Percentiles rank a stretch among this genome's conserved stretches.
Conservation (phyloP, 768 basidiomycete genomes). For the Agaricus blazei region DNA sequence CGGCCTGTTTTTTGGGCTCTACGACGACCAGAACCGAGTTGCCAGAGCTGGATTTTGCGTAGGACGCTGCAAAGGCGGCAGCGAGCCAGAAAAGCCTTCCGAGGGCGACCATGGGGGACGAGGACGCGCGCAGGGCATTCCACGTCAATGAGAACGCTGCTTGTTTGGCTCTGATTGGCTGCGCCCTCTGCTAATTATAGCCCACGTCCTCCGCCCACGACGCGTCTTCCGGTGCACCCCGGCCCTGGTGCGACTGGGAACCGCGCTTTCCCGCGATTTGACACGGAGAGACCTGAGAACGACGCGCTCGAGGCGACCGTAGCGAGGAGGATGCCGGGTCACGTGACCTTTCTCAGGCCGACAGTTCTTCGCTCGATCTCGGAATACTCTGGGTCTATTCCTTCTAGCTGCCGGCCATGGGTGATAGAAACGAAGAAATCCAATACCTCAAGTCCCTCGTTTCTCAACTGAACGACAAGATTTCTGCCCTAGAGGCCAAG, state of each 20-base stretch:
- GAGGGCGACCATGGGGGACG: conserved; percentile 31
- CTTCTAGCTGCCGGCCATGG: conserved; percentile 35
- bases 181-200: conserved; percentile 6
- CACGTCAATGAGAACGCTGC: conserved; percentile 24
- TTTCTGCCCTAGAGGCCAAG: conserved; percentile 68
- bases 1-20: conserved; percentile 62
- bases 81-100: conserved; percentile 29
- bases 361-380: conserved; percentile 1
- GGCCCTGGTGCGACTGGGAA: too few species aligned
- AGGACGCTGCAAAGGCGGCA: conserved; percentile 21
- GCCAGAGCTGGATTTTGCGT: conserved; percentile 76
- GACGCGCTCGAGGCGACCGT: too few species aligned
- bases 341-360: conserved; percentile 7
- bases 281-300: too few species aligned
- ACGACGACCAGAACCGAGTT: conserved; percentile 82
- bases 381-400: not conserved
- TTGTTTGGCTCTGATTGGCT: conserved; percentile 20
- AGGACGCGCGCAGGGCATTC: conserved; percentile 12
- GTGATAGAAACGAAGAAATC: conserved; percentile 64
- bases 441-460: conserved; percentile 95
- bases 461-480: conserved; percentile 87
- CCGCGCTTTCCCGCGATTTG: too few species aligned
- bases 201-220: not conserved
- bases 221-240: too few species aligned
- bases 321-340: not conserved